phyloP scores from a whole-genome alignment of 2,329 filamentous ascomycete species.

The Didymella segeticola region DNA sequence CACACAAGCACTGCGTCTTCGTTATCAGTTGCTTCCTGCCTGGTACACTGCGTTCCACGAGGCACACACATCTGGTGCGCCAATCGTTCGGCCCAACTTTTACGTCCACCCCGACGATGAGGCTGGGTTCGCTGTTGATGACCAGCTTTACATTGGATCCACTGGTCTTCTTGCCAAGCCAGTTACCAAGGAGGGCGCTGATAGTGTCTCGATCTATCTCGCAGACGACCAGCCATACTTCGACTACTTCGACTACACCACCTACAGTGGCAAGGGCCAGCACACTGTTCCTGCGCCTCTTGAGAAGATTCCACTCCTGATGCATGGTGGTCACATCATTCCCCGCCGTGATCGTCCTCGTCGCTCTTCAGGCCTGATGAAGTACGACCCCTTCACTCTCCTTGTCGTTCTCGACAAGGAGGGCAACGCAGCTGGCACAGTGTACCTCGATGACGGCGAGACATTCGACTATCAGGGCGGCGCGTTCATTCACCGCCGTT shows the following conservation, averaged over 20 bases:
- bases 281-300: conserved; percentile 78
- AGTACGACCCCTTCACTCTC: conserved; percentile 92
- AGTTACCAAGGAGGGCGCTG: conserved; percentile 77
- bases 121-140: conserved; percentile 84
- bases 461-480: conserved; percentile 86
- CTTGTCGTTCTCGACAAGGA: conserved; percentile 74
- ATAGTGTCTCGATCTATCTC: conserved; percentile 80
- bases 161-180: conserved; percentile 94
- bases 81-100: conserved; percentile 90
- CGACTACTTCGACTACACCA: conserved; percentile 89
- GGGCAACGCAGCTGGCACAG: conserved; percentile 76
- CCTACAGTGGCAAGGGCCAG: conserved; percentile 75
- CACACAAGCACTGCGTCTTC: conserved; percentile 82
- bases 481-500: conserved; percentile 85
- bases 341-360: conserved; percentile 87
- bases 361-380: conserved; percentile 87
- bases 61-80: conserved; percentile 80
- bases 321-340: conserved; percentile 92
- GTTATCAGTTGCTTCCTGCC: conserved; percentile 86
- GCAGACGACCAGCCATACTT: conserved; percentile 91
- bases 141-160: conserved; percentile 89
- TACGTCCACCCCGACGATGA: conserved; percentile 90
- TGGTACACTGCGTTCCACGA: conserved; percentile 99
- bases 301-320: conserved; percentile 85
- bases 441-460: conserved; percentile 95